Evolutionary conservation across 805 yeast genomes (phyloP), one percentile per base, ranked within the genome.

Genomic region (Deakozyma indianensis): DNA sequence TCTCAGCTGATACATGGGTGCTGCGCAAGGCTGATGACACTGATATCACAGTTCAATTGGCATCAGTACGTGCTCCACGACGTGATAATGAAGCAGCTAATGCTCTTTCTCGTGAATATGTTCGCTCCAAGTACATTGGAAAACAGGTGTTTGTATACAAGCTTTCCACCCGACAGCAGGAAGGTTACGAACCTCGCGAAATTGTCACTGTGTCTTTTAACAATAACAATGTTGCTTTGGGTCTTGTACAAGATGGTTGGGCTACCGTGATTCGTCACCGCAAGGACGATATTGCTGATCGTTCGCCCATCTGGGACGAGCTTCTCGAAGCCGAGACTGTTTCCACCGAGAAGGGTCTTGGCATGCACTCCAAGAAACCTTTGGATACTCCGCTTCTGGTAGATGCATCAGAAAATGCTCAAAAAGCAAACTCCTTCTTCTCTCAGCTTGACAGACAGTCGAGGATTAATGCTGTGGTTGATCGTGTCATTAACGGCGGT

Each of bases 221-320:
- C 44, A 75, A 74, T 29, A 63, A 64, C 41, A 83, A 83, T 56
- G 66, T 85, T 32, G 75, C 84, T 4, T 75, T 77, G 52, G 53
- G 66, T 25, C 59, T 85, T 44, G 81, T 85, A 18, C 60, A 69
- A 23, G 69, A 65, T 48, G 95, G 95, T 4, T 76, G 67, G 61
- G 94, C 88, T 15, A 65, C 80, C n/a, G 94, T 84, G 22, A 70
- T 83, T 47, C 77, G 76, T 58, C 94, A 83, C 63, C 77, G 80
- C 57, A 79, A 79, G 62, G 84, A 80, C 48, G 83, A 80, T 41
- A 64, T 70, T 11, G 70, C 70, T 35, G 84, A 78, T 55, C 71
- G 84, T 53, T 77, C 92, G 1, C 71, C 77, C 25, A 73, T 77
- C 53, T 84, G 94, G 90, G 95, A 85, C 57, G 70, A 70, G 43